Percentiles rank a stretch among this genome's conserved stretches.
Evolutionary conservation across 345 rosid genomes (phyloP).

Genomic region (Brassica nigra): DNA sequence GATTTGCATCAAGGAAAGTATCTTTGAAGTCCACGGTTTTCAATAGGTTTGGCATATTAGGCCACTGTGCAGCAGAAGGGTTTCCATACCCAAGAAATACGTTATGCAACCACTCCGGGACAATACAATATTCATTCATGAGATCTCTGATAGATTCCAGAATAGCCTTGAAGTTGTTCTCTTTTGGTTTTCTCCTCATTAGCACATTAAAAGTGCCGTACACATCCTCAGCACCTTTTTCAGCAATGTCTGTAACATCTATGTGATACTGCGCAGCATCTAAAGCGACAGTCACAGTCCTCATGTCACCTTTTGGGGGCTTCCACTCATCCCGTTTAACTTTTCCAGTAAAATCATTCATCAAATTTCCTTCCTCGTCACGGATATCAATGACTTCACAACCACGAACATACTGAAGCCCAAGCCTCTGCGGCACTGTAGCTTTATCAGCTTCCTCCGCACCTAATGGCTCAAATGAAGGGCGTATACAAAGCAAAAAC

Average conservation of each 20-base stretch:
- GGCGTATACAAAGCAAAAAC: constrained; percentile 85
- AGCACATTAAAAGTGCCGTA: constrained; percentile 87
- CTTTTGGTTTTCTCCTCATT: constrained; percentile 99
- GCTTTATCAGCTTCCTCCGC: constrained; percentile 93
- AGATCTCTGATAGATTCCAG: constrained; percentile 98
- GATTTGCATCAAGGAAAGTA: constrained; percentile 80
- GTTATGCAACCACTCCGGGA: constrained; percentile 97
- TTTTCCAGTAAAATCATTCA: constrained; percentile 97
- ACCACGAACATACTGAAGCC: constrained; percentile 94
- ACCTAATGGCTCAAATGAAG: constrained; percentile 92
- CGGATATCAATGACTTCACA: constrained; percentile 90
- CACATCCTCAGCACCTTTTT: constrained; percentile 90
- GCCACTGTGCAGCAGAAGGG: constrained; percentile 99
- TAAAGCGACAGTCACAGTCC: constrained; percentile 89
- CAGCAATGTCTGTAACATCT: constrained; percentile 91
- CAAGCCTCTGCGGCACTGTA: constrained; percentile 87
- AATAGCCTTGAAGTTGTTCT: constrained; percentile 98
- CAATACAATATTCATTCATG: constrained; percentile 98
- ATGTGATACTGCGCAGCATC: constrained; percentile 98
- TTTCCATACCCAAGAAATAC: constrained; percentile 95
- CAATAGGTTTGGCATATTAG: constrained; percentile 93
- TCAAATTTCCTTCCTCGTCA: constrained; percentile 91
- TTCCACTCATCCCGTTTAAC: constrained; percentile 97
- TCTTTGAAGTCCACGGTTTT: constrained; percentile 92
- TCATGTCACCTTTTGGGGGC: constrained; percentile 95